Evolutionary conservation across 768 basidiomycete genomes (phyloP), one percentile per base, ranked within the genome.

Genomic region (Leucocoprinus birnbaumii): DNA sequence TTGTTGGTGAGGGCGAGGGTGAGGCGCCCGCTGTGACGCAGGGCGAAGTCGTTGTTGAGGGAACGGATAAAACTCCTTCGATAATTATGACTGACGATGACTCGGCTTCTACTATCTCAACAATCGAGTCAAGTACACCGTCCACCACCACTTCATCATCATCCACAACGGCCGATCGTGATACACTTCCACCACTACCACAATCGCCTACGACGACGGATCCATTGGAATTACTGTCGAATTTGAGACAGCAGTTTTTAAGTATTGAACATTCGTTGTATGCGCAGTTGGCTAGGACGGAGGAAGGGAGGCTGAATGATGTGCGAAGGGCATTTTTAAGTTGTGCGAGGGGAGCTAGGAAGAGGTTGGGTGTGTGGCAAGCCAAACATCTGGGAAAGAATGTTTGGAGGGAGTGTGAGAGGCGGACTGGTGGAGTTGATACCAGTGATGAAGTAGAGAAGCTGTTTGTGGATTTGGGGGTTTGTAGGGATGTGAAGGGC

Each of bases 311-410:
- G n/a, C 63, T 89, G 56, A 89, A 89, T 60, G 80, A 88, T 56
- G 82, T 84, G 1, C 74, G 87, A 6, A 65, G 85, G 38, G 69
- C 79, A 13, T 90, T 89, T 61, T 51, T 78, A 9, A 72, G 74
- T 1, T 71, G 77, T 1, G 82, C 80, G 1, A 68, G 70, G 22
- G 85, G 84, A 0, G 78, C 84, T 6, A 71, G 75, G 55, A 78
- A 76, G 57, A 72, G 86, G 27, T 62, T 89, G 10, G 53, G 62
- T 0, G 85, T 84, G 0, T 89, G 86, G 87, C 78, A 85, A 68
- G 71, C 67, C 64, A 88, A 88, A 63, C 85, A 88, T 67, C 59
- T 82, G n/a, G 25, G 3, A 16, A 25, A 22, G 45, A 16, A n/a
- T 27, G 3, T 35, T n/a, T n/a, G 10, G n/a, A 27, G 24, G 31